Conservation (phyloP, 768 basidiomycete species). For the Chlorophyllum brunneum region DNA sequence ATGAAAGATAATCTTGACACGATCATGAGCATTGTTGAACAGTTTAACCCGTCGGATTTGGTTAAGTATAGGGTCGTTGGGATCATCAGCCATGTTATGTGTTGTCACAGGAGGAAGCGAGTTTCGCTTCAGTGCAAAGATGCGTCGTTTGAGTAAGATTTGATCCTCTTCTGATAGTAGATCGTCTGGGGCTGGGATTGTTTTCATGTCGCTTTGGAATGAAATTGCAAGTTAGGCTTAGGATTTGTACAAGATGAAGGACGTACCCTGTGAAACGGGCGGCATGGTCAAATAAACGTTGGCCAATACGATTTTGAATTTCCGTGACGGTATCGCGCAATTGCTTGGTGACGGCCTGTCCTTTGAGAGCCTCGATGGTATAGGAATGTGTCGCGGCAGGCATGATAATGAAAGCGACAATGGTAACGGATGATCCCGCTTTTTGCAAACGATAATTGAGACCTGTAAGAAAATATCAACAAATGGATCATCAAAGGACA, state of each 20-base stretch:
- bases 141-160: constrained; percentile 90
- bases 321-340: constrained; percentile 93
- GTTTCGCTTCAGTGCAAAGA: constrained; percentile 93
- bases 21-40: constrained; percentile 84
- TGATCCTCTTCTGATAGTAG: constrained; percentile 91
- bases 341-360: constrained; percentile 96
- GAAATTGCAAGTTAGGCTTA: constrained; percentile 4
- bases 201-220: constrained; percentile 63
- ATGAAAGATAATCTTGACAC: constrained; percentile 97
- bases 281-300: constrained; percentile 90
- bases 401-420: constrained; percentile 99
- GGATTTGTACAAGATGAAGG: neutral
- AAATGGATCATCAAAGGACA: constrained; percentile 1
- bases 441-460: constrained; percentile 52
- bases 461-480: constrained; percentile 23
- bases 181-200: constrained; percentile 67
- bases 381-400: constrained; percentile 95
- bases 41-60: constrained; percentile 92
- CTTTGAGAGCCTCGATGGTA: constrained; percentile 95
- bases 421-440: constrained; percentile 68
- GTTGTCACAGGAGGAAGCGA: constrained; percentile 95
- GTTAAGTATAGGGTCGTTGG: constrained; percentile 88
- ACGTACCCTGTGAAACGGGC: constrained; percentile 86
- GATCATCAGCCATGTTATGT: constrained; percentile 97
- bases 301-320: constrained; percentile 90